phyloP scores from a whole-genome alignment of 441 rosid species.

The Populus trichocarpa region DNA sequence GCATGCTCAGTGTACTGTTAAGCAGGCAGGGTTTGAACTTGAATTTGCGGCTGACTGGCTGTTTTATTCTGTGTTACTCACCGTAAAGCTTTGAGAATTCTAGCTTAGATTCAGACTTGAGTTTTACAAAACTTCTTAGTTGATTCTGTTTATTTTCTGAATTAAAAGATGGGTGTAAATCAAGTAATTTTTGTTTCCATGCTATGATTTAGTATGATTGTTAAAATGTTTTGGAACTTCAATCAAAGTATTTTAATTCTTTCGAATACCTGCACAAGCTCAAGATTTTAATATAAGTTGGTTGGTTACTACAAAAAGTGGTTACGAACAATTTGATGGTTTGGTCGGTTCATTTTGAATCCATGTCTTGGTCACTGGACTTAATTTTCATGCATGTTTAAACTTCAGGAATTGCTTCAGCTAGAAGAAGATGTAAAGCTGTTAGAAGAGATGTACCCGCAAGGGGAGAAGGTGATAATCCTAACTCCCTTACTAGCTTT shows the following conservation, averaged over 20 bases:
- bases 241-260: not conserved
- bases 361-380: slow-evolving; percentile 4
- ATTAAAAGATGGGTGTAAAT: not conserved
- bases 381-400: slow-evolving; percentile 15
- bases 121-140: not conserved
- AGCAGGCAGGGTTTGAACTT: not conserved
- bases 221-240: not conserved
- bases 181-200: not conserved
- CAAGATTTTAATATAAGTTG: not conserved
- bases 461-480: slow-evolving; percentile 85
- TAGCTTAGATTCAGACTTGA: not conserved
- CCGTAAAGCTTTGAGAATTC: not conserved
- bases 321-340: not conserved
- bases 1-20: not conserved
- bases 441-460: slow-evolving; percentile 97
- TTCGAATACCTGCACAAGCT: not conserved
- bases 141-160: not conserved
- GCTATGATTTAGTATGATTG: not conserved
- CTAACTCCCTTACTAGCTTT: not conserved
- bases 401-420: slow-evolving; percentile 80
- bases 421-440: slow-evolving; percentile 97
- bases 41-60: not conserved
- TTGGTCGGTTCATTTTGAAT: not conserved
- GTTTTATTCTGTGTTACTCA: not conserved
- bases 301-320: not conserved